Evolutionary conservation across 1,284 basidiomycete species (phyloP).

Genomic region (Naganishia sp.): DNA sequence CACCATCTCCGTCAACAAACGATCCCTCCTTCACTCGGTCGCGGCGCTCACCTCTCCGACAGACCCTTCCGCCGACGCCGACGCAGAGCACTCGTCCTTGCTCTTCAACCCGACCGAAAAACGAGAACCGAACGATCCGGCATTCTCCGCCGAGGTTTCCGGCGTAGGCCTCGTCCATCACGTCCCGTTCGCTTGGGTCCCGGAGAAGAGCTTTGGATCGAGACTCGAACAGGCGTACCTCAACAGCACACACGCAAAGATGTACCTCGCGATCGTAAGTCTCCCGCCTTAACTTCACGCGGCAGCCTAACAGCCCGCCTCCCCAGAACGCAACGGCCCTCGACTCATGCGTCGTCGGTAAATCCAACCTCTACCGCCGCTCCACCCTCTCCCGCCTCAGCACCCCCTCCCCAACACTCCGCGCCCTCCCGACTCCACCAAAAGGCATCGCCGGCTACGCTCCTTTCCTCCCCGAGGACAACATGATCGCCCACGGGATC

Average conservation of each 20-base stretch:
- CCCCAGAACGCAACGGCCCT: conserved; percentile 63
- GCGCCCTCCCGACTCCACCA: conserved; percentile 40
- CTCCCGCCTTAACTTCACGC: not conserved
- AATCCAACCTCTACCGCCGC: conserved; percentile 90
- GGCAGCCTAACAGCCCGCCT: not conserved
- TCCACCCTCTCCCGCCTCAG: conserved; percentile 62
- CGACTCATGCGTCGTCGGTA: conserved; percentile 96
- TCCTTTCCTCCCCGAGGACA: conserved; percentile 88
- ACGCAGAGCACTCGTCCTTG: conserved; percentile 12
- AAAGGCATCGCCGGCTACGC: conserved; percentile 72
- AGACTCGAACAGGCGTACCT: conserved; percentile 90
- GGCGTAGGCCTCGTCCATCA: conserved; percentile 88
- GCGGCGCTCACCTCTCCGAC: conserved; percentile 62
- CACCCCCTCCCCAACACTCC: conserved; percentile 46
- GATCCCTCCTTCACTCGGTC: conserved; percentile 83
- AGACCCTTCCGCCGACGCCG: conserved; percentile 1
- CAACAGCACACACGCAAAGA: conserved; percentile 97
- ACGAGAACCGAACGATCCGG: conserved; percentile 38
- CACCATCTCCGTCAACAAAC: conserved; percentile 75
- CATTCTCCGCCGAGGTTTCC: conserved; percentile 38
- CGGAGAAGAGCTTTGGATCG: conserved; percentile 70
- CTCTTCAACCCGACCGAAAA: conserved; percentile 11
- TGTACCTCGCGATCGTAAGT: conserved; percentile 86
- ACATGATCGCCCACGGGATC: conserved; percentile 84
- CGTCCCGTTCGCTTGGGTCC: conserved; percentile 82